Evolutionary conservation across 257 asterid species (phyloP).

Genomic region (Solanum ossicruentum): DNA sequence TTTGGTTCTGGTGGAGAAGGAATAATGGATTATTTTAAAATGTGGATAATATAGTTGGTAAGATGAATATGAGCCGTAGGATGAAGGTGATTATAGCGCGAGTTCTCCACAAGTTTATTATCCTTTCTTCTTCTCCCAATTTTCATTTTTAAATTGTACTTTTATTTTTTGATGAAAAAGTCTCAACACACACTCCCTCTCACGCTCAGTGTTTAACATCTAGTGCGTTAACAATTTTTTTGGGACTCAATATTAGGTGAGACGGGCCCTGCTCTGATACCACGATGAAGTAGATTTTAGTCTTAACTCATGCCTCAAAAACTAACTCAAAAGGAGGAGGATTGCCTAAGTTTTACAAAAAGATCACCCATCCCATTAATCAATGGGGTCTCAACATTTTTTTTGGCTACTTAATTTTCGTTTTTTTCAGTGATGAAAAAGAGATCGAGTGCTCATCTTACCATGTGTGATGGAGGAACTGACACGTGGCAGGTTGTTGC

Average conservation of each 20-base stretch:
- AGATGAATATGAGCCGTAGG: not conserved
- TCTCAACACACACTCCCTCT: too few species aligned
- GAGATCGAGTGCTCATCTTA: conserved; percentile 3
- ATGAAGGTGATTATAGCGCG: conserved; percentile 27
- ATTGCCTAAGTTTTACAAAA: too few species aligned
- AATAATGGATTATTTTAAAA: not conserved
- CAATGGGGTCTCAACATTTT: too few species aligned
- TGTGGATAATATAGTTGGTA: not conserved
- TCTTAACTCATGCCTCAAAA: too few species aligned
- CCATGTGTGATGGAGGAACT: conserved; percentile 20
- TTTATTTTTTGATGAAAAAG: too few species aligned
- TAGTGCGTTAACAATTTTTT: too few species aligned
- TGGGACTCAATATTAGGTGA: too few species aligned
- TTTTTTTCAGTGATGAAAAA: not conserved
- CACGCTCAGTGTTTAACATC: too few species aligned
- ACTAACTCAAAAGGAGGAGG: too few species aligned
- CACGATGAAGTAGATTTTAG: too few species aligned
- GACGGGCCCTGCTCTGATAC: too few species aligned
- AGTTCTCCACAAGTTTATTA: conserved; percentile 74
- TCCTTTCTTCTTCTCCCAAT: conserved; percentile 19
- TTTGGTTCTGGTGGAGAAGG: not conserved
- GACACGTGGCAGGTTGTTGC: conserved; percentile 7
- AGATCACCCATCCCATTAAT: too few species aligned
- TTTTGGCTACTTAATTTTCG: not conserved
- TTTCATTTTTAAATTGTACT: not conserved